phyloP scores from a whole-genome alignment of 1,139 yeast species.

The Scheffersomyces stambukii region DNA sequence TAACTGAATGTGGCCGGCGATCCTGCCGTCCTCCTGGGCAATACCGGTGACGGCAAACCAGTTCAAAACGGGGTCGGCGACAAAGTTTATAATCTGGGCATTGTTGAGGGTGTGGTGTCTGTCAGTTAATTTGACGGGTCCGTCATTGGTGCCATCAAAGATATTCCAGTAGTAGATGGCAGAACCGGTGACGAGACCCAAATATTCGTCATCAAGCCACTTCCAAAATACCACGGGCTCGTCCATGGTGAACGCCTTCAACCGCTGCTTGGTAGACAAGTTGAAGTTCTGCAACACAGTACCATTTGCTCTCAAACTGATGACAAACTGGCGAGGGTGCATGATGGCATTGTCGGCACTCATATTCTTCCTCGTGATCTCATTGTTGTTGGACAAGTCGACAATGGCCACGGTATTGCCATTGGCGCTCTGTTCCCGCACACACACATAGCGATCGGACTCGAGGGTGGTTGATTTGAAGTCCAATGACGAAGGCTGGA shows the following conservation, averaged over 20 bases:
- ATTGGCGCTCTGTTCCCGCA: slow-evolving; percentile 70
- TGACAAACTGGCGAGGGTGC: slow-evolving; percentile 87
- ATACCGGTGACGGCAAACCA: slow-evolving; percentile 98
- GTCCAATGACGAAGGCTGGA: slow-evolving; percentile 79
- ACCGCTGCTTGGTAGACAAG: slow-evolving; percentile 78
- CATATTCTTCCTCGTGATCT: slow-evolving; percentile 84
- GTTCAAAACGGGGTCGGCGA: slow-evolving; percentile 72
- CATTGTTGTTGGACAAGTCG: slow-evolving; percentile 71
- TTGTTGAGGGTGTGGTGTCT: slow-evolving; percentile 78
- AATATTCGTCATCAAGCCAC: slow-evolving; percentile 71
- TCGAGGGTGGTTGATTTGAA: slow-evolving; percentile 93
- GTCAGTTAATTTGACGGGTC: slow-evolving; percentile 76
- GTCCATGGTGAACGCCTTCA: slow-evolving; percentile 80
- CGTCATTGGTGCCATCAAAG: slow-evolving; percentile 72
- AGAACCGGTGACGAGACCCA: slow-evolving; percentile 83
- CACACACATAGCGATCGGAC: slow-evolving; percentile 85
- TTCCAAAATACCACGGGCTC: slow-evolving; percentile 96
- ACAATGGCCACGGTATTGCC: slow-evolving; percentile 92
- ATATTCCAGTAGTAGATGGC: slow-evolving; percentile 79
- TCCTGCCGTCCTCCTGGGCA: slow-evolving; percentile 89
- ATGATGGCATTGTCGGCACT: slow-evolving; percentile 96
- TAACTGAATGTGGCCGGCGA: slow-evolving; percentile 94
- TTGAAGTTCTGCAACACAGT: slow-evolving; percentile 94
- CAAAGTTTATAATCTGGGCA: slow-evolving; percentile 88
- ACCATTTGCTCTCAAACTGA: slow-evolving; percentile 93